Evolutionary conservation across 2,329 filamentous ascomycete genomes (phyloP).

Genomic region (Graphium sp.): DNA sequence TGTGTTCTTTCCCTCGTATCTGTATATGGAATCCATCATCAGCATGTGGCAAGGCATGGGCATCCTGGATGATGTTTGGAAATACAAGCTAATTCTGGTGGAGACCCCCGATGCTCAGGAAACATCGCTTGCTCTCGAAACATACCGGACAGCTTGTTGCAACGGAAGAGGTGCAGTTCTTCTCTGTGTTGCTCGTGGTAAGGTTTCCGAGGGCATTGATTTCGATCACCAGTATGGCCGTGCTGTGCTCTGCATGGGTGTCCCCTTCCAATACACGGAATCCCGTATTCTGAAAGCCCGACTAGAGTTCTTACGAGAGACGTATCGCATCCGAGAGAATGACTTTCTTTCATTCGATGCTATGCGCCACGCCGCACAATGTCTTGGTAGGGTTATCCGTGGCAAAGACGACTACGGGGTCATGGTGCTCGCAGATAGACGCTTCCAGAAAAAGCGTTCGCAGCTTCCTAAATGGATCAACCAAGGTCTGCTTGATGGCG

Average conservation of each 20-base stretch:
- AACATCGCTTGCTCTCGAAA: conserved; percentile 87
- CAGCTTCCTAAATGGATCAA: conserved; percentile 97
- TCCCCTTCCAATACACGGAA: conserved; percentile 97
- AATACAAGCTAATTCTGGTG: conserved; percentile 94
- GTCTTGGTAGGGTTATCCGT: conserved; percentile 79
- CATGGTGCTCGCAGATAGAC: conserved; percentile 91
- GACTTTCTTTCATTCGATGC: conserved; percentile 98
- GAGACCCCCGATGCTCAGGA: conserved; percentile 97
- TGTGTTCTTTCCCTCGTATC: conserved; percentile 97
- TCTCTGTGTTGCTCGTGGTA: conserved; percentile 88
- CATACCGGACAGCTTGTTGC: conserved; percentile 92
- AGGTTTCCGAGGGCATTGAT: conserved; percentile 96
- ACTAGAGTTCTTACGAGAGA: conserved; percentile 90
- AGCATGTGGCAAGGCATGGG: conserved; percentile 99
- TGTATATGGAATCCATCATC: conserved; percentile 99
- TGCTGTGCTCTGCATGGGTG: conserved; percentile 88
- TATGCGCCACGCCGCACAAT: conserved; percentile 97
- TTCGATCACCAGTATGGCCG: conserved; percentile 98
- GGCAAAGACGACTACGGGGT: conserved; percentile 99
- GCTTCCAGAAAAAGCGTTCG: conserved; percentile 78
- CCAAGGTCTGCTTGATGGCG: conserved; percentile 68
- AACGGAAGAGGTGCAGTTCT: conserved; percentile 89
- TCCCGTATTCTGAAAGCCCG: conserved; percentile 91
- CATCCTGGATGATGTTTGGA: conserved; percentile 94
- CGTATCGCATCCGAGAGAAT: conserved; percentile 89